Evolutionary conservation across 805 yeast genomes (phyloP).

Genomic region (Sugiyamaella floridensis): DNA sequence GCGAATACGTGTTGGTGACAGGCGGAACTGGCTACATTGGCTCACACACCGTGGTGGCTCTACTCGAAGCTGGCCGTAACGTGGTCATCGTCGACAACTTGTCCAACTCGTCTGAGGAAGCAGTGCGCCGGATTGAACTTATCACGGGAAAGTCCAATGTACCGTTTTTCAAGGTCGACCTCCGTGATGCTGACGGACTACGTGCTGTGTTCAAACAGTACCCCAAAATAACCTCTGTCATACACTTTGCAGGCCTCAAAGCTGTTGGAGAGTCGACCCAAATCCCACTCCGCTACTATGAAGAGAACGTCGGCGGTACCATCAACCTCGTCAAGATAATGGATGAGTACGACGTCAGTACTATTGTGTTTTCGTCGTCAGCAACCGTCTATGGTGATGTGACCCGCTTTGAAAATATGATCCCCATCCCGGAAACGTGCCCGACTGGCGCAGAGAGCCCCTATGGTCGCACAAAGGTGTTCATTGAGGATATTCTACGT

Average conservation of each 20-base stretch:
- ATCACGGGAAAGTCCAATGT: conserved; percentile 38
- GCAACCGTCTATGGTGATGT: conserved; percentile 85
- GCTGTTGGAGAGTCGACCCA: conserved; percentile 74
- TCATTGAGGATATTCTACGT: conserved; percentile 54
- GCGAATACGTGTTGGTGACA: conserved; percentile 53
- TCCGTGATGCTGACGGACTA: conserved; percentile 46
- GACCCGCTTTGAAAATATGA: conserved; percentile 60
- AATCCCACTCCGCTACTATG: conserved; percentile 62
- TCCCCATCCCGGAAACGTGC: conserved; percentile 73
- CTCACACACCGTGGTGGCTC: conserved; percentile 65
- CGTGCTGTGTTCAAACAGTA: conserved; percentile 42
- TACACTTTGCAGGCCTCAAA: conserved; percentile 78
- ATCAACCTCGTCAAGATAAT: conserved; percentile 49
- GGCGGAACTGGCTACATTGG: conserved; percentile 90
- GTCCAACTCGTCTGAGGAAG: conserved; percentile 58
- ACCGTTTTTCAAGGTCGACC: conserved; percentile 53
- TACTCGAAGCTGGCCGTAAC: conserved; percentile 53
- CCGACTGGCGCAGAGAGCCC: conserved; percentile 73
- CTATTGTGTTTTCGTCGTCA: conserved; percentile 66
- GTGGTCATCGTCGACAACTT: conserved; percentile 71
- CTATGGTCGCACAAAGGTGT: conserved; percentile 64
- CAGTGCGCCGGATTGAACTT: conserved; percentile 55
- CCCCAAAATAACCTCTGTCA: conserved; percentile 47
- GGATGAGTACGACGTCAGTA: conserved; percentile 40
- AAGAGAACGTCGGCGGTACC: conserved; percentile 62